phyloP scores from a whole-genome alignment of 2,329 filamentous ascomycete species.

The Aspergillus floridensis region DNA sequence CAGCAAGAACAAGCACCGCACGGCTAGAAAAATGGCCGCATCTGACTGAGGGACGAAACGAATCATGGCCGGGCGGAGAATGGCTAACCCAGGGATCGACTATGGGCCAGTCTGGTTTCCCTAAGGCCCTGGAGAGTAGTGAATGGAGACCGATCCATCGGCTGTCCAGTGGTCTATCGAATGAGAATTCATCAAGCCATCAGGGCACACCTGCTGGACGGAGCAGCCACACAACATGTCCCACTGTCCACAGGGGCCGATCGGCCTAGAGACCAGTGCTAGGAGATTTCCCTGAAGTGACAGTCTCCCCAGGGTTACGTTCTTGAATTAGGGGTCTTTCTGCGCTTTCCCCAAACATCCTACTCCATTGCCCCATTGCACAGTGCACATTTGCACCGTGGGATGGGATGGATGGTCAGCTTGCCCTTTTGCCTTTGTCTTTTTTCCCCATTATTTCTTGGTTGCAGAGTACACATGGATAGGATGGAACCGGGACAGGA shows the following conservation, averaged over 20 bases:
- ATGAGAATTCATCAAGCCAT: not conserved
- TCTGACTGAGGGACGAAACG: not conserved
- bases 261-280: not conserved
- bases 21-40: constrained; percentile 8
- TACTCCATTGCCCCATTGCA: not conserved
- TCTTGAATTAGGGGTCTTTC: not conserved
- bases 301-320: constrained; percentile 7
- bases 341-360: not conserved
- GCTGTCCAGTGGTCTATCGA: not conserved
- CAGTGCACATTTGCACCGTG: too few relatives aligned
- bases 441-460: too few relatives aligned
- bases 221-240: not conserved
- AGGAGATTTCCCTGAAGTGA: constrained; percentile 4
- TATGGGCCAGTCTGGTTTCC: constrained; percentile 1
- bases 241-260: constrained; percentile 1
- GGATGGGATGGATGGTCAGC: not conserved
- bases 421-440: not conserved
- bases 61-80: constrained; percentile 1
- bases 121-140: not conserved
- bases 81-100: constrained; percentile 7
- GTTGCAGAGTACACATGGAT: not conserved
- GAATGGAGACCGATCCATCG: constrained; percentile 1
- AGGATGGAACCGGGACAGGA: not conserved
- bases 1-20: constrained; percentile 7
- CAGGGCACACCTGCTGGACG: constrained; percentile 3